Evolutionary conservation across 257 asterid species (phyloP).

Genomic region (Salvia rosmarinus): DNA sequence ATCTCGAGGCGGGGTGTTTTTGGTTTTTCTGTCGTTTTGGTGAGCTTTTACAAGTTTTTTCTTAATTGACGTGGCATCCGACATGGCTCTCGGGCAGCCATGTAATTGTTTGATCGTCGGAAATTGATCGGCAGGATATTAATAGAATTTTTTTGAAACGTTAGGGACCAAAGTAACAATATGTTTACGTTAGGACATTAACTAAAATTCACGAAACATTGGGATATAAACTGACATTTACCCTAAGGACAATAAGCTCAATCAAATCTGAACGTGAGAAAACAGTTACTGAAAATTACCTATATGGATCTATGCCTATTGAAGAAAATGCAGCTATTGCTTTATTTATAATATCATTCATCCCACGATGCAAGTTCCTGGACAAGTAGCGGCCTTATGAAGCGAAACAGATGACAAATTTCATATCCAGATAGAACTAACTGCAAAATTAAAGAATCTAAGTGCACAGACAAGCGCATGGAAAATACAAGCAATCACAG

Average conservation of each 20-base stretch:
- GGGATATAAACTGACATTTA: too few species aligned
- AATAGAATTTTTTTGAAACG: too few species aligned
- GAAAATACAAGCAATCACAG: constrained; percentile 22
- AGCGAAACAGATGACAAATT: constrained; percentile 90
- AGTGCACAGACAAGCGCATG: constrained; percentile 18
- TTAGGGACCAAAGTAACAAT: too few species aligned
- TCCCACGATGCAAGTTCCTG: constrained; percentile 81
- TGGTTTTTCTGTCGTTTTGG: too few species aligned
- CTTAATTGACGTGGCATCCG: too few species aligned
- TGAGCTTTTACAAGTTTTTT: too few species aligned
- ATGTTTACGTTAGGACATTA: too few species aligned
- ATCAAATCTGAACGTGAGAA: constrained; percentile 11
- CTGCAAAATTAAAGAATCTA: constrained; percentile 46
- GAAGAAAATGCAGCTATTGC: constrained; percentile 79
- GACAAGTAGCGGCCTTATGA: constrained; percentile 97
- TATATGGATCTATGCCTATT: constrained; percentile 88
- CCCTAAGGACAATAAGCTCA: constrained; percentile 12
- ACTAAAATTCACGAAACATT: too few species aligned
- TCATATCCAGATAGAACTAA: constrained; percentile 98
- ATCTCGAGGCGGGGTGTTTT: too few species aligned
- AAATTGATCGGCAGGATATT: too few species aligned
- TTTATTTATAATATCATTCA: constrained; percentile 81
- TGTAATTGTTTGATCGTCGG: too few species aligned
- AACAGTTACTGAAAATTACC: constrained; percentile 49
- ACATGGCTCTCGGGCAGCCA: too few species aligned